These are phyloP conservation scores for Arabidopsis arenosa DNA, from an alignment of 345 rosid genomes.

Conservation along the genomic window DNA sequence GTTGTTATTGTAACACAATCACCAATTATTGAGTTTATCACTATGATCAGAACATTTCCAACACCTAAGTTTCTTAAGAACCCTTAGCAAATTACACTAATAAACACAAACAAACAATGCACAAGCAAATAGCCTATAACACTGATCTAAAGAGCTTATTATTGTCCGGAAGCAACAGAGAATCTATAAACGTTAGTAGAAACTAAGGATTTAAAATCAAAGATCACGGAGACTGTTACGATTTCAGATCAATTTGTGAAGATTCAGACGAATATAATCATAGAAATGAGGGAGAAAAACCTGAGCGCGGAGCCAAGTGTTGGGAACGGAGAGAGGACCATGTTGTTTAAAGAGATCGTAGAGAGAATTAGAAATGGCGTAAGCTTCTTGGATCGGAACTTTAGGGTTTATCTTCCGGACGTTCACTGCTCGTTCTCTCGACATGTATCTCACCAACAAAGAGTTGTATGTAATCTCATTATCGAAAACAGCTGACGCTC, in stretches of 20 bases:
- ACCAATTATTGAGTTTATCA: not conserved
- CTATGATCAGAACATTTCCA: not conserved
- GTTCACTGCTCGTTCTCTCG: constrained; percentile 72
- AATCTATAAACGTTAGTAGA: not conserved
- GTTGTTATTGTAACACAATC: not conserved
- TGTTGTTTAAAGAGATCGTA: constrained; percentile 64
- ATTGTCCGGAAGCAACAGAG: too few relatives aligned
- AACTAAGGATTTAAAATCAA: not conserved
- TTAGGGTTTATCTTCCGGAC: constrained; percentile 93
- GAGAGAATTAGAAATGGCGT: constrained; percentile 67
- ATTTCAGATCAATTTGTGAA: constrained; percentile 18
- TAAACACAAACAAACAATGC: not conserved
- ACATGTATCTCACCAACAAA: constrained; percentile 64
- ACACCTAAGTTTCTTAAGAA: not conserved
- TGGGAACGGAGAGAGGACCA: constrained; percentile 81
- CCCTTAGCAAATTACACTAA: not conserved
- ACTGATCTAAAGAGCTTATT: not conserved
- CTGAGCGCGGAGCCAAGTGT: constrained; percentile 82
- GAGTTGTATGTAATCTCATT: constrained; percentile 24
- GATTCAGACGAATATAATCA: not conserved
- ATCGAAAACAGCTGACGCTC: not conserved
- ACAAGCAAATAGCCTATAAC: not conserved
- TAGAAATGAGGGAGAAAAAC: constrained; percentile 43
- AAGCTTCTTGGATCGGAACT: constrained; percentile 86
- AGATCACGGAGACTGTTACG: not conserved